Evolutionary conservation across 1,284 basidiomycete species (phyloP).

Genomic region (Vanrija humicola): DNA sequence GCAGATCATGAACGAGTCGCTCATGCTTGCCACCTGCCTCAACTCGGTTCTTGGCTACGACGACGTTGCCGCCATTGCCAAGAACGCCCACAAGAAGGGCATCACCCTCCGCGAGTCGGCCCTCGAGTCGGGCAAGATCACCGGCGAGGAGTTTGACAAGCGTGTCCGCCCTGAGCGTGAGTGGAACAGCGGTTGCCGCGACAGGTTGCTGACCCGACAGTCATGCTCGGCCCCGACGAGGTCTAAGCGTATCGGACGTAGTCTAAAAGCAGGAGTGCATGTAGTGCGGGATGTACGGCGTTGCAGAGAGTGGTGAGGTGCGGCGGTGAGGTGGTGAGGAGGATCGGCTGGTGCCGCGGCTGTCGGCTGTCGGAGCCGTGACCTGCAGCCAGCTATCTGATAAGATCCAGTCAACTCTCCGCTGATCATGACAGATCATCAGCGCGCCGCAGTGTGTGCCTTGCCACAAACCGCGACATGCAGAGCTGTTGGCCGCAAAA

Average conservation of each 20-base stretch:
- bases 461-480: no score
- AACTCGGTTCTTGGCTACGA: constrained; percentile 28
- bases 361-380: no score
- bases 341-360: no score
- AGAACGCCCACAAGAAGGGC: constrained; percentile 99
- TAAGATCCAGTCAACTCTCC: no score
- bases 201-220: constrained; percentile 19
- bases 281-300: no score
- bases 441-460: no score
- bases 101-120: constrained; percentile 91
- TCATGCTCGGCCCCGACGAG: constrained; percentile 49
- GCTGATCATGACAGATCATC: no score
- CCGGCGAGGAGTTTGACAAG: constrained; percentile 87
- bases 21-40: constrained; percentile 35
- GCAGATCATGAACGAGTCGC: constrained; percentile 83
- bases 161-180: constrained; percentile 84
- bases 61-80: constrained; percentile 87
- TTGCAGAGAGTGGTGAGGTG: no score
- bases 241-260: constrained; percentile 12
- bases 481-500: no score
- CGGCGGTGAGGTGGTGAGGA: no score
- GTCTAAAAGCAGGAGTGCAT: no score
- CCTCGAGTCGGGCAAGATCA: constrained; percentile 77
- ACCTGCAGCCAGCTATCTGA: no score
- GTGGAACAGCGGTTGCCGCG: constrained; percentile 8